These are phyloP conservation scores for Draba incana DNA, from an alignment of 345 rosid species.

Conservation along the genomic window DNA sequence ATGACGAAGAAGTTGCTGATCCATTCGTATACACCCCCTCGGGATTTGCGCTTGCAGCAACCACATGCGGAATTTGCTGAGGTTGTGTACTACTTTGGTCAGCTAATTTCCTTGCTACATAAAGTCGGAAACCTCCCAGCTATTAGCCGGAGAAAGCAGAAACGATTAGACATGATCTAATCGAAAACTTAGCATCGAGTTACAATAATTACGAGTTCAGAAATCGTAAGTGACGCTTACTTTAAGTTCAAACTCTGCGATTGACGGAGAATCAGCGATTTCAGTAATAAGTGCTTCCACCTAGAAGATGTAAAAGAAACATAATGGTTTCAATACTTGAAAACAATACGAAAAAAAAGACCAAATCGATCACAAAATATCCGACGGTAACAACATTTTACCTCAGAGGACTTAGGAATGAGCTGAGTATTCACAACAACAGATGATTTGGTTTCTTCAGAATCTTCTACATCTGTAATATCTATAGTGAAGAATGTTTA, in stretches of 20 bases:
- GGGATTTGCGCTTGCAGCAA: conserved; percentile 32
- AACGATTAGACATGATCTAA: background rate
- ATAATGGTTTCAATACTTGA: background rate
- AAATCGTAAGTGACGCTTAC: conserved; percentile 48
- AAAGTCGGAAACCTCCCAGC: conserved; percentile 79
- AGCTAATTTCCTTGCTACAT: conserved; percentile 56
- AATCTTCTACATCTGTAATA: conserved; percentile 31
- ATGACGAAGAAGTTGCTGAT: conserved; percentile 61
- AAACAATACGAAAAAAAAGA: background rate
- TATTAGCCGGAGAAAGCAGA: conserved; percentile 28
- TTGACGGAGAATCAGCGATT: conserved; percentile 63
- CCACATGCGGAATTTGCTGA: conserved; percentile 43
- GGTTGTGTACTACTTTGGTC: conserved; percentile 46
- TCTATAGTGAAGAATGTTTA: conserved; percentile 34
- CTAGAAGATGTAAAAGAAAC: conserved; percentile 45
- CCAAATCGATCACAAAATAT: background rate
- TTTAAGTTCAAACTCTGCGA: conserved; percentile 82
- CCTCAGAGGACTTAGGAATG: conserved; percentile 66
- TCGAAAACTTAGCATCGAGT: background rate
- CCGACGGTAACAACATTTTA: conserved; percentile 17
- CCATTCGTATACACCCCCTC: conserved; percentile 49
- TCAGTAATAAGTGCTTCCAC: conserved; percentile 70
- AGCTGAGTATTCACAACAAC: conserved; percentile 49
- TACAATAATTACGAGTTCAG: background rate
- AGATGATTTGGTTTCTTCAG: conserved; percentile 48